phyloP scores from a whole-genome alignment of 768 basidiomycete genomes.

The Russula emetica region DNA sequence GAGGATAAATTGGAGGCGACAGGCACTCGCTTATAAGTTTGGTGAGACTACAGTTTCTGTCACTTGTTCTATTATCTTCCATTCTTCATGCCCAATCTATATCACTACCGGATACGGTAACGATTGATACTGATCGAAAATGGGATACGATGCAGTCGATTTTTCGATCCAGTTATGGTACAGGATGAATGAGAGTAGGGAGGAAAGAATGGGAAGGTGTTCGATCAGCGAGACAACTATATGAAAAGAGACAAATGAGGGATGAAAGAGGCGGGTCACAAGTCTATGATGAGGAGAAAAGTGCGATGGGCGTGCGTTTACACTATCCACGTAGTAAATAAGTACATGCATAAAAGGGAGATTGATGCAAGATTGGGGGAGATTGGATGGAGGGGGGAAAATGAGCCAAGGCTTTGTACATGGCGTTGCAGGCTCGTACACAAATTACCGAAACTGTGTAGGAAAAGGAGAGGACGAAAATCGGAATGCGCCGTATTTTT shows the following conservation, averaged over 20 bases:
- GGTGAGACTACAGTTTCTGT: not conserved
- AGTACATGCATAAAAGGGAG: slow-evolving; percentile 18
- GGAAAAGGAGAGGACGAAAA: not conserved
- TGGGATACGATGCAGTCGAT: not conserved
- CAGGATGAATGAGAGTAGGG: slow-evolving; percentile 11
- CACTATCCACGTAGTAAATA: slow-evolving; percentile 19
- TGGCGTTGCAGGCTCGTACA: slow-evolving; percentile 15
- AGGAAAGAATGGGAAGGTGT: not conserved
- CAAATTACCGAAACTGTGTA: not conserved
- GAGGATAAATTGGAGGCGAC: not conserved
- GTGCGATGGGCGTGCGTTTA: not conserved
- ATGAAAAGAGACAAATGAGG: not conserved
- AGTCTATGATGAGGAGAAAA: slow-evolving; percentile 18
- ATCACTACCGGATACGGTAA: not conserved
- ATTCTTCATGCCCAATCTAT: not conserved
- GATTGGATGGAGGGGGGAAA: not conserved
- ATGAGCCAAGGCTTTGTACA: not conserved
- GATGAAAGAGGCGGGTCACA: not conserved
- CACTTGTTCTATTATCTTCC: not conserved
- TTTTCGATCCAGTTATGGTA: slow-evolving; percentile 9
- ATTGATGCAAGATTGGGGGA: slow-evolving; percentile 18
- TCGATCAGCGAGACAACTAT: slow-evolving; percentile 2
- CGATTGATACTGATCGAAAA: not conserved
- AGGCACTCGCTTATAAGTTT: not conserved
- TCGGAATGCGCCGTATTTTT: slow-evolving; percentile 1